These are phyloP conservation scores for Byssoonygena ceratinophila DNA, from an alignment of 2,329 filamentous ascomycete species.

Conservation along the genomic window DNA sequence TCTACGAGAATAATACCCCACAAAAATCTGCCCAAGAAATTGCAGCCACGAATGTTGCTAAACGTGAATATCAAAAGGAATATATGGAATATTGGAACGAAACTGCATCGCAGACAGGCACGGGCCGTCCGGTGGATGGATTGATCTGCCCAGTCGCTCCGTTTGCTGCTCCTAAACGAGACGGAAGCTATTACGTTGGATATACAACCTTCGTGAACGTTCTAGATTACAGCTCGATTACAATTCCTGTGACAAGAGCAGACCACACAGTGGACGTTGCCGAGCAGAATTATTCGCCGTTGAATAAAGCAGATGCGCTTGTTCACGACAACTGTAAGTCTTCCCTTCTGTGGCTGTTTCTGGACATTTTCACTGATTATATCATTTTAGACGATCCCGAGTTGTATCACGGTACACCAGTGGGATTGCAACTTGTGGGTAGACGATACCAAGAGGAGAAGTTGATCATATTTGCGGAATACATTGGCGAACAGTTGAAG, in stretches of 20 bases:
- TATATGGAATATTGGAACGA: conserved; percentile 57
- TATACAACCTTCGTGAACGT: conserved; percentile 43
- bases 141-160: conserved; percentile 36
- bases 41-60: conserved; percentile 42
- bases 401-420: conserved; percentile 40
- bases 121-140: conserved; percentile 45
- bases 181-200: conserved; percentile 38
- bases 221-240: conserved; percentile 46
- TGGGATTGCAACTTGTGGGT: conserved; percentile 40
- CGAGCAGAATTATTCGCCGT: conserved; percentile 27
- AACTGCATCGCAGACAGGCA: conserved; percentile 39
- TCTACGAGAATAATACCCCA: conserved; percentile 28
- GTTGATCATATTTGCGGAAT: conserved; percentile 27
- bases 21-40: conserved; percentile 28
- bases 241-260: conserved; percentile 47
- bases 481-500: conserved; percentile 23
- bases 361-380: neutral
- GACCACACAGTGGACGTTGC: conserved; percentile 42
- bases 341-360: neutral
- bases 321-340: conserved; percentile 42
- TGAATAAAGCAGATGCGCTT: conserved; percentile 34
- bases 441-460: conserved; percentile 45
- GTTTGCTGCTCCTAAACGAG: conserved; percentile 33
- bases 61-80: conserved; percentile 39
- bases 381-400: conserved; percentile 37